Conservation (phyloP, 2,329 filamentous ascomycete species). For the Exophiala dermatitidis region DNA sequence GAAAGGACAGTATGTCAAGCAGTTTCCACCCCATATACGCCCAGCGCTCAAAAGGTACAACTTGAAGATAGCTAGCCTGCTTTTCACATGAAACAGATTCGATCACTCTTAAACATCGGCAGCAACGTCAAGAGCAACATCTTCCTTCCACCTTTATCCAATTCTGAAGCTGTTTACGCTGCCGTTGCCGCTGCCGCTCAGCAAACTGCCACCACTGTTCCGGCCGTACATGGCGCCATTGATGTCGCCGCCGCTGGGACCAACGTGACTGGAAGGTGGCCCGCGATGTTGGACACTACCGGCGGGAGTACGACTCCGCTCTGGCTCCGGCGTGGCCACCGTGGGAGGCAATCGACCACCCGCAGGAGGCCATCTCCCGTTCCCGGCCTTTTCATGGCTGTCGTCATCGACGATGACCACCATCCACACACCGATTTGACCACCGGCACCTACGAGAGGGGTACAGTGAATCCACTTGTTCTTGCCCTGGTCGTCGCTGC, state of each 20-base stretch:
- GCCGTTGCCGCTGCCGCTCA: slow-evolving; percentile 12
- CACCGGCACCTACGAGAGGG: slow-evolving; percentile 59
- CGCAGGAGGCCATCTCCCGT: slow-evolving; percentile 10
- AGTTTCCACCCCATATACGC: no score
- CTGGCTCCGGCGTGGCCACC: slow-evolving; percentile 13
- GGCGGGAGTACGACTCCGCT: slow-evolving; percentile 7
- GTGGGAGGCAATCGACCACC: slow-evolving; percentile 14
- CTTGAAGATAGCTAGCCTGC: no score
- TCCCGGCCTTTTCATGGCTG: slow-evolving; percentile 29
- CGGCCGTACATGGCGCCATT: slow-evolving; percentile 4
- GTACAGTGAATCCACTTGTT: slow-evolving; percentile 72
- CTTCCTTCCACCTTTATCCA: slow-evolving; percentile 1
- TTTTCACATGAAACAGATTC: no score
- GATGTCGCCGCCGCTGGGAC: slow-evolving; percentile 1
- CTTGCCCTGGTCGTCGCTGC: slow-evolving; percentile 47
- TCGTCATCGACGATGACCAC: slow-evolving; percentile 63
- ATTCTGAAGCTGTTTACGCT: slow-evolving; percentile 16
- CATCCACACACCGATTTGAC: slow-evolving; percentile 71
- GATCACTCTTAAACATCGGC: no score
- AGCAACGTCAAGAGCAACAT: not conserved
- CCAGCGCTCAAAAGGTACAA: no score
- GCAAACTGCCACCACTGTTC: slow-evolving; percentile 11
- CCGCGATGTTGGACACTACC: slow-evolving; percentile 2
- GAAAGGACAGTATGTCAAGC: no score
- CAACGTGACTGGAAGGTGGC: slow-evolving; percentile 2